Base-by-base conservation (phyloP, 805 yeast genomes). In the Schwanniomyces occidentalis region DNA sequence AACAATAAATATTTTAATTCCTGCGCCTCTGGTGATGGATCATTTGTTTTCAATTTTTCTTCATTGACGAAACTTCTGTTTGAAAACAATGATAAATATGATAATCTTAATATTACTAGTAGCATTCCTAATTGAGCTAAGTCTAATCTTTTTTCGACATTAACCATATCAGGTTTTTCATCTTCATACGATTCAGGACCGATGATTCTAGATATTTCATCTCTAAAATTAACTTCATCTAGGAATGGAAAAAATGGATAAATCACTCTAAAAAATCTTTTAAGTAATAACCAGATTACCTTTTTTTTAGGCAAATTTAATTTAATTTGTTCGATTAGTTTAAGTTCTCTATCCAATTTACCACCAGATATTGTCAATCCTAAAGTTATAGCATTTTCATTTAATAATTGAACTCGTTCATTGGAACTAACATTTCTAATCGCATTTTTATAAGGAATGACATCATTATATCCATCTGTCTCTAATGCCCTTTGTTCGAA, bases 171-270 rank as follows among this genome's bases (percentile, higher is more conserved):
- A 1, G 61, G 35, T 4, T 35, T 42, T 8, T 26, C 45, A n/a
- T 56, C 59, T 22, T 44, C 38, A 41, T 42, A 33, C 8, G 52
- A 38, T 16, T 56, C 48, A 1, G 52, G 32, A 0, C 77, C 82
- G 27, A 78, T 59, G 7, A 78, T 66, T 8, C 59, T 46, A 2
- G 52, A 46, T 4, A 76, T 48, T 25, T 69, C 63, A 13, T 49
- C 45, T 28, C 68, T 61, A 47, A 76, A 76, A 7, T 63, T 68
- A 41, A 52, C 62, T 48, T 81, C 85, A 52, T 80, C 86, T 20
- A 81, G 58, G 44, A 71, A 79, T 3, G 89, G 88, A 38, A 80
- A 61, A 35, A 76, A 76, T 4, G 82, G 69, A 48, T 82, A 82
- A 5, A 82, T 49, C 20, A 70, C 68, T 10, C 70, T 72, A 51